A percentile compares a stretch with the other conserved stretches of the same genome.
Evolutionary conservation across 495 filamentous ascomycete species (phyloP).

Genomic region (Choiromyces venosus): DNA sequence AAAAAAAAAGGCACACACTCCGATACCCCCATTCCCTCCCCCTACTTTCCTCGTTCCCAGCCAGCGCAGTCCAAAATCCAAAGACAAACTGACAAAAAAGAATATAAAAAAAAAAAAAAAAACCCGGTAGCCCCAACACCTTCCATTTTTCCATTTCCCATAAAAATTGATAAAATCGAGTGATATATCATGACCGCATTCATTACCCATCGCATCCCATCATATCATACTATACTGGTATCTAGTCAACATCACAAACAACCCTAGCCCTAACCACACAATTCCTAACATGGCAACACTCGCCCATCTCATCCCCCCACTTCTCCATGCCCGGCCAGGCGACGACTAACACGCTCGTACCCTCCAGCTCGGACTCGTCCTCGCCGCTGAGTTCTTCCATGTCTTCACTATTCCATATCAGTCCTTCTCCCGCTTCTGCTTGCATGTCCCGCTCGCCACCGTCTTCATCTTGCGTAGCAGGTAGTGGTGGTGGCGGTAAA

Average conservation of each 20-base stretch:
- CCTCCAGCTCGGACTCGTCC: constrained; percentile 21
- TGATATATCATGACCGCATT: not conserved
- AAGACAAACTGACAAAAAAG: too few relatives aligned
- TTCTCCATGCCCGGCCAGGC: constrained; percentile 33
- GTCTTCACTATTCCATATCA: constrained; percentile 21
- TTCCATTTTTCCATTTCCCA: not conserved
- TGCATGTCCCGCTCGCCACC: not conserved
- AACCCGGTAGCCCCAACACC: not conserved
- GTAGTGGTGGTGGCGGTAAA: not conserved
- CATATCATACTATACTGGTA: not conserved
- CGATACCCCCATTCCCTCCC: too few relatives aligned
- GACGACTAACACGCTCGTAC: constrained; percentile 17
- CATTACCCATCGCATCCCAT: not conserved
- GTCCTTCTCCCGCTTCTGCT: not conserved
- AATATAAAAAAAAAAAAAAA: not conserved
- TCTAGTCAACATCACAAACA: constrained; percentile 18
- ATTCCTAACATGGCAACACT: constrained; percentile 22
- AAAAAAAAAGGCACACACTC: too few relatives aligned
- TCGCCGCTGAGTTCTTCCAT: constrained; percentile 34
- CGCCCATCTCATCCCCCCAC: constrained; percentile 35
- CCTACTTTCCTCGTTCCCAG: too few relatives aligned
- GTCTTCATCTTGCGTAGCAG: not conserved
- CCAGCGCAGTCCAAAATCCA: too few relatives aligned
- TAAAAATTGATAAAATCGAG: not conserved
- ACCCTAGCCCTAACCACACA: constrained; percentile 33